phyloP scores from a whole-genome alignment of 495 filamentous ascomycete species.

The Letharia lupina region DNA sequence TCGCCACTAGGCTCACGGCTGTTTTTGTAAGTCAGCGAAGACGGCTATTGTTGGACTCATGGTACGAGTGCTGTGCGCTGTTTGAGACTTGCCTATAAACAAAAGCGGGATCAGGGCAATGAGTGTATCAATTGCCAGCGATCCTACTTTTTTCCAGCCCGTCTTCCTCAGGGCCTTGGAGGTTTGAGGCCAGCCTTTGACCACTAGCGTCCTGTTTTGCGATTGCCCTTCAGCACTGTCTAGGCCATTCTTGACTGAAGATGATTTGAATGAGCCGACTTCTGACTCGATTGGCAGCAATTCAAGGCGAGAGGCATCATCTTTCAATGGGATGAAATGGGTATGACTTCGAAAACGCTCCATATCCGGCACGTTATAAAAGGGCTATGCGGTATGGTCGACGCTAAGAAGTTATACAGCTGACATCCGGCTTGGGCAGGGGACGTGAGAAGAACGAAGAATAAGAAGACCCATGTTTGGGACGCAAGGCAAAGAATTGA shows the following conservation, averaged over 20 bases:
- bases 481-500: too few relatives aligned
- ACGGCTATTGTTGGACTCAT: not conserved
- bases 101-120: not conserved
- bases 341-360: not conserved
- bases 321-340: not conserved
- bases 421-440: not conserved
- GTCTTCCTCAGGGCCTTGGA: not conserved
- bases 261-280: not conserved
- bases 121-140: not conserved
- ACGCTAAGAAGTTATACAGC: not conserved
- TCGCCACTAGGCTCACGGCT: not conserved
- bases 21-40: not conserved
- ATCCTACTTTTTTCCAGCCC: not conserved
- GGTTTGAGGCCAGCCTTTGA: not conserved
- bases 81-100: not conserved
- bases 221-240: not conserved
- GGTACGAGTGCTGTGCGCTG: not conserved
- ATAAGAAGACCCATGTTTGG: not conserved
- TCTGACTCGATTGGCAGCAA: not conserved
- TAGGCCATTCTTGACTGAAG: not conserved
- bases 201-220: not conserved
- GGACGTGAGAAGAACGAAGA: not conserved
- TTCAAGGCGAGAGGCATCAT: not conserved
- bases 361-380: not conserved
- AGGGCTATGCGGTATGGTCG: not conserved